Evolutionary conservation across 345 rosid species (phyloP).

Genomic region (Syzygium grande): DNA sequence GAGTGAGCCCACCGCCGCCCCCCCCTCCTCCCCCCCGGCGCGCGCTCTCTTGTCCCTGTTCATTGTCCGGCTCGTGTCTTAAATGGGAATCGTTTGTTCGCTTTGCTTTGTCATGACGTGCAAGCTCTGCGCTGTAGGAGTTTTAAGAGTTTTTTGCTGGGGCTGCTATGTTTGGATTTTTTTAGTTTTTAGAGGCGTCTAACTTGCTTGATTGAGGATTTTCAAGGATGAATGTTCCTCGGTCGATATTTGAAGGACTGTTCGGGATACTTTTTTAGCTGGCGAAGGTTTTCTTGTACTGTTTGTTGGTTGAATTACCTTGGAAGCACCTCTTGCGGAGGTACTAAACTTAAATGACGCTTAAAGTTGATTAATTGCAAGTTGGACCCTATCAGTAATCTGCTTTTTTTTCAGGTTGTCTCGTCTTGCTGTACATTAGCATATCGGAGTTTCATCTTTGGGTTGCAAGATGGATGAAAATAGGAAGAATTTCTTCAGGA

Average conservation of each 20-base stretch:
- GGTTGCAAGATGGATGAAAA: constrained; percentile 30
- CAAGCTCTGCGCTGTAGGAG: not conserved
- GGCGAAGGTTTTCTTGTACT: not conserved
- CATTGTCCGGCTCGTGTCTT: not conserved
- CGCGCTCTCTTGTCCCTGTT: not conserved
- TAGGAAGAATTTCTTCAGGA: constrained; percentile 33
- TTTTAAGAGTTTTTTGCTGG: not conserved
- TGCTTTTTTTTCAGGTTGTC: not conserved
- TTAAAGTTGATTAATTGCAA: not conserved
- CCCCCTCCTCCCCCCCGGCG: no score
- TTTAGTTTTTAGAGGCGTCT: not conserved
- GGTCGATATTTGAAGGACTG: not conserved
- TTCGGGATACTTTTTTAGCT: not conserved
- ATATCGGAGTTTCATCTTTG: not conserved
- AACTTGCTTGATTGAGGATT: not conserved
- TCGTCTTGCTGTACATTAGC: not conserved
- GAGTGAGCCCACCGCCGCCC: not conserved
- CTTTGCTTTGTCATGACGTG: not conserved
- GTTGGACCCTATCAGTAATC: not conserved
- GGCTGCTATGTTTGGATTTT: not conserved
- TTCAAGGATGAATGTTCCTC: not conserved
- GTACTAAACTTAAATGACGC: not conserved
- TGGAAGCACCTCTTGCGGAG: not conserved
- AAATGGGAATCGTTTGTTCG: not conserved
- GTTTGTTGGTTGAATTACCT: not conserved